A percentile compares a stretch with the other conserved stretches of the same genome.
Conservation (phyloP, 2,329 filamentous ascomycete species). For the Hypoxylon sp. region DNA sequence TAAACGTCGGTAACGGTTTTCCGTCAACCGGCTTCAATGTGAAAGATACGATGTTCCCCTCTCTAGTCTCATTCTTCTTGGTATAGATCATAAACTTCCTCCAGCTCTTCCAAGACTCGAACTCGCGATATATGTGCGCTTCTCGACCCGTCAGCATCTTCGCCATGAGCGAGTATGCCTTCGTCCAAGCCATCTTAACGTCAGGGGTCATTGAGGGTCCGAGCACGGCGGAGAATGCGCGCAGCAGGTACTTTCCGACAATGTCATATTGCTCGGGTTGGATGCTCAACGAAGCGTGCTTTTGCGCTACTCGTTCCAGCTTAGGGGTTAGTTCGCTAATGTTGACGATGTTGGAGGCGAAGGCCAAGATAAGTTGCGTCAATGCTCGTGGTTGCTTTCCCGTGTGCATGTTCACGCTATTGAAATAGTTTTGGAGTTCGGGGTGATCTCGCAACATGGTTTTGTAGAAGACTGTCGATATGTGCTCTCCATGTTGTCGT, state of each 20-base stretch:
- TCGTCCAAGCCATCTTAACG: constrained; percentile 76
- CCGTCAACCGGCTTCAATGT: constrained; percentile 76
- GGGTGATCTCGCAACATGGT: constrained; percentile 77
- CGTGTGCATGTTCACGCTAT: constrained; percentile 74
- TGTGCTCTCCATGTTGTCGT: constrained; percentile 75
- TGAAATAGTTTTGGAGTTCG: constrained; percentile 79
- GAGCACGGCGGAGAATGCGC: constrained; percentile 76
- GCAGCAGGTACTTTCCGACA: constrained; percentile 77
- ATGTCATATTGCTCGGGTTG: constrained; percentile 78
- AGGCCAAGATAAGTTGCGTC: constrained; percentile 76
- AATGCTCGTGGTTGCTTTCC: constrained; percentile 74
- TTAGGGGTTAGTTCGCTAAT: constrained; percentile 68
- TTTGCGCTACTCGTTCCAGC: constrained; percentile 74
- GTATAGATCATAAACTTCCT: constrained; percentile 75
- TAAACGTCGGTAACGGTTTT: constrained; percentile 72
- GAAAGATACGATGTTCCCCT: constrained; percentile 77
- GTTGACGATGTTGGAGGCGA: constrained; percentile 78
- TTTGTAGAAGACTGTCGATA: constrained; percentile 80
- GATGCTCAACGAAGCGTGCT: constrained; percentile 80
- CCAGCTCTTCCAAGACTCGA: constrained; percentile 76
- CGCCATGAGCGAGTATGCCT: constrained; percentile 81
- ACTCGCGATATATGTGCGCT: constrained; percentile 71
- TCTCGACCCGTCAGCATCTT: constrained; percentile 79
- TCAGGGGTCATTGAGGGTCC: constrained; percentile 76
- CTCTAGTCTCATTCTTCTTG: constrained; percentile 73